Evolutionary conservation across 148 eudicot species (phyloP), one percentile per base, ranked within the genome.

Genomic region (Polygonum aviculare): DNA sequence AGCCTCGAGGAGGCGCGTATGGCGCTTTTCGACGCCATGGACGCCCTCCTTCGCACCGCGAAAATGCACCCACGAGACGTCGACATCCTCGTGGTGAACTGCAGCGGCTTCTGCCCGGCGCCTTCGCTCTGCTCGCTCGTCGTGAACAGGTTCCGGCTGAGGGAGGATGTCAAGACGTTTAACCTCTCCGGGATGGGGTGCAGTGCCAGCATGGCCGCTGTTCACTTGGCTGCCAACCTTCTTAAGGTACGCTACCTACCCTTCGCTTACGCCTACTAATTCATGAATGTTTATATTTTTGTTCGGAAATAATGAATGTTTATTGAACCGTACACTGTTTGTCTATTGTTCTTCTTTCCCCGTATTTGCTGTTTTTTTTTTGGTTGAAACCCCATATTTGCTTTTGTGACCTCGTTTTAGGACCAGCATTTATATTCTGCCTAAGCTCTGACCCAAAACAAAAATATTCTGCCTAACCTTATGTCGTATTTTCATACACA

Each of bases 161-260:
- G 89, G 76, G 86, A 89, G 22, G 84, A 91, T 70, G 74, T 86
- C 1, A 89, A 86, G 82, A 83, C 84, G 78, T 93, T 78, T 54
- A 91, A 75, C 9, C 40, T 93, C 41, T 83, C 88, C 5, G 98
- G 98, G 12, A 93, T 93, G 98, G 98, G 98, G 36, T 93, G 98
- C 74, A 89, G 94, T 74, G 96, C 94, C 2, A 91, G 96, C 75
- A 85, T 89, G 77, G 47, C 87, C 3, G 84, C 79, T 0, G 14
- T 93, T 12, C 81, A 83, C 75, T 73, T 89, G 83, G 96, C 90
- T 21, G 76, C 82, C 65, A 78, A 86, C 65, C 59, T 91, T 3
- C 75, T 93, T 3, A 83, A 77, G 62, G 82, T 79, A 67, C 19
- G n/a, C 33, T 33, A 1, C 0, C 31, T 26, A 26, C 31, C 31